Evolutionary conservation across 345 rosid genomes (phyloP).

Genomic region (Schrenkiella parvula): DNA sequence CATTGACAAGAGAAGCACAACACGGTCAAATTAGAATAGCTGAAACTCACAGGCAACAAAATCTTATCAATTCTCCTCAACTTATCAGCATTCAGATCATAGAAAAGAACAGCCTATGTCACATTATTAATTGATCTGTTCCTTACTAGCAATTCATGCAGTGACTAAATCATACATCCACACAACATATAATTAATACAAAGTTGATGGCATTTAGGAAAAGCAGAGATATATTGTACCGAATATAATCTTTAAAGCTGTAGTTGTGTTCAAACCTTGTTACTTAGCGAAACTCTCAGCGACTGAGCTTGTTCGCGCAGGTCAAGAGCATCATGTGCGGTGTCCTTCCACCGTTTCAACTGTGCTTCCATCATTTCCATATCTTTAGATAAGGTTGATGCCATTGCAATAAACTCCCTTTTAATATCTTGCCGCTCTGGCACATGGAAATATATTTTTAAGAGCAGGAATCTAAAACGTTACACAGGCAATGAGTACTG

Average conservation of each 20-base stretch:
- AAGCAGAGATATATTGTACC: slow-evolving; percentile 9
- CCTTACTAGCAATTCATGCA: slow-evolving; percentile 1
- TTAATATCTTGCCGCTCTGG: slow-evolving; percentile 88
- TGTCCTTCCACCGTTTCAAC: slow-evolving; percentile 84
- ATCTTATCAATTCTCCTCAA: background rate
- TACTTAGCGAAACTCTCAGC: slow-evolving; percentile 51
- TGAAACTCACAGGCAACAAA: background rate
- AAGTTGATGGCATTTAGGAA: background rate
- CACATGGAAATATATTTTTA: slow-evolving; percentile 17
- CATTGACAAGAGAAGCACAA: background rate
- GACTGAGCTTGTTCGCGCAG: slow-evolving; percentile 63
- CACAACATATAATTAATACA: background rate
- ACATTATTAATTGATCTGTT: background rate
- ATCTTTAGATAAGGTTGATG: slow-evolving; percentile 89
- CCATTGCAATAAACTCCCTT: slow-evolving; percentile 80
- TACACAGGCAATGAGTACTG: slow-evolving; percentile 10
- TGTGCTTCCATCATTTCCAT: slow-evolving; percentile 93
- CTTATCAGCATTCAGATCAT: background rate
- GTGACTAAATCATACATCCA: background rate
- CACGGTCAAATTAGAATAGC: background rate
- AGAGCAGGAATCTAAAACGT: slow-evolving; percentile 10
- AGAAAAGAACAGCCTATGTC: background rate
- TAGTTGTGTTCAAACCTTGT: slow-evolving; percentile 52
- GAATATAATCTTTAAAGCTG: slow-evolving; percentile 12
- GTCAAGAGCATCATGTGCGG: slow-evolving; percentile 70